phyloP scores from a whole-genome alignment of 129 eudicot genomes.

The Pulicaria dysenterica region DNA sequence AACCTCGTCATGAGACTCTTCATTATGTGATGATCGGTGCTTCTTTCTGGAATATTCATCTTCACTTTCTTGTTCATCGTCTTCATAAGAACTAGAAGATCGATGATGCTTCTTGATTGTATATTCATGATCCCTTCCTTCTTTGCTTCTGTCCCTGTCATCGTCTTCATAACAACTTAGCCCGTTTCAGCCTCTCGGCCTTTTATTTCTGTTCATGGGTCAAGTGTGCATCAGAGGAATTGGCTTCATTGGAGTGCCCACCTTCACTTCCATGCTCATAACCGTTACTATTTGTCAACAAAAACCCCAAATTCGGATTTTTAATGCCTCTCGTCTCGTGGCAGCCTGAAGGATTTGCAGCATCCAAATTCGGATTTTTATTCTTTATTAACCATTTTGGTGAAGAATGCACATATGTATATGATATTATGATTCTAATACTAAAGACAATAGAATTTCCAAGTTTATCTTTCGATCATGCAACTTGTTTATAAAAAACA shows the following conservation, averaged over 20 bases:
- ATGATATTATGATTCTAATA: no score
- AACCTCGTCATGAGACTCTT: constrained; percentile 21
- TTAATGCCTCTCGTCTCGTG: constrained; percentile 84
- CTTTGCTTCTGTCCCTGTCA: constrained; percentile 34
- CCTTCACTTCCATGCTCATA: no score
- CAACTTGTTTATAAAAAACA: no score
- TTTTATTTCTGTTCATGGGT: constrained; percentile 71
- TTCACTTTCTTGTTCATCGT: constrained; percentile 34
- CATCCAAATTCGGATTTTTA: no score
- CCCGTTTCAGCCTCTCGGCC: constrained; percentile 86
- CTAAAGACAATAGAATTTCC: no score
- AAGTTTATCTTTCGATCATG: no score
- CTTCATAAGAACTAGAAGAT: constrained; percentile 40
- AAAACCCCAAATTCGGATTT: constrained; percentile 49
- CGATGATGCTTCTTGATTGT: constrained; percentile 49
- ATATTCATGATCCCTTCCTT: constrained; percentile 31
- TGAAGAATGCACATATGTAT: no score
- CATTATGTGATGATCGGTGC: constrained; percentile 42
- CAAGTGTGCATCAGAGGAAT: constrained; percentile 56
- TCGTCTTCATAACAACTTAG: constrained; percentile 60
- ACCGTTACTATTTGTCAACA: neutral
- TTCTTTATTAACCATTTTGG: no score
- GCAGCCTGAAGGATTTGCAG: no score
- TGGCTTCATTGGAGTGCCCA: constrained; percentile 43
- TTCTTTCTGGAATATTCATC: constrained; percentile 50